Evolutionary conservation across 1,284 basidiomycete genomes (phyloP).

Genomic region (Pterula multifida): DNA sequence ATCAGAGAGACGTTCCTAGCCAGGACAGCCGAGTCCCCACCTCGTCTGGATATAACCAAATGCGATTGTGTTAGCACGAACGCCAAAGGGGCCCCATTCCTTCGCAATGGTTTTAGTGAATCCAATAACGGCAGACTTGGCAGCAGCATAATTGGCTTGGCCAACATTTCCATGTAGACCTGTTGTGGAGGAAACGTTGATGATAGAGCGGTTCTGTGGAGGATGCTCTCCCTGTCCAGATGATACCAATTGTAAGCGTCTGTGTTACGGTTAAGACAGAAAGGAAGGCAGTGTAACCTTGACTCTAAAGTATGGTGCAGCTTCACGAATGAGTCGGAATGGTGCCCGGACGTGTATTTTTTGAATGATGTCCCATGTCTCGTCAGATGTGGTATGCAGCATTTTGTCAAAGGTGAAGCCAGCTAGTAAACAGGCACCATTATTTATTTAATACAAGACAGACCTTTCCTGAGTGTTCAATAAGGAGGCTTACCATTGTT

Average conservation of each 20-base stretch:
- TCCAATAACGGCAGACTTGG: constrained; percentile 67
- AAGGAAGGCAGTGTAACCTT: constrained; percentile 35
- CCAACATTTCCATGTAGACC: constrained; percentile 79
- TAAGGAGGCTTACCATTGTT: constrained; percentile 56
- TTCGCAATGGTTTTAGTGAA: constrained; percentile 80
- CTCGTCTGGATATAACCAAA: constrained; percentile 48
- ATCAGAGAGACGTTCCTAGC: constrained; percentile 3
- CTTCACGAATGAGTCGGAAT: constrained; percentile 75
- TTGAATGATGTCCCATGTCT: constrained; percentile 71
- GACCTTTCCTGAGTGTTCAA: background rate
- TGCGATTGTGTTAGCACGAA: constrained; percentile 73
- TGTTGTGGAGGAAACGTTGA: constrained; percentile 67
- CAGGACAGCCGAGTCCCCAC: background rate
- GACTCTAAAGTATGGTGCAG: constrained; percentile 75
- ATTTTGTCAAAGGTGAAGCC: constrained; percentile 86
- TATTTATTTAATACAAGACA: background rate
- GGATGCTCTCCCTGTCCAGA: constrained; percentile 22
- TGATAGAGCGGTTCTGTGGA: constrained; percentile 62
- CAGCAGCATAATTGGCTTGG: constrained; percentile 75
- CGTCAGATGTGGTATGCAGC: constrained; percentile 80
- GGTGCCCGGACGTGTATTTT: constrained; percentile 78
- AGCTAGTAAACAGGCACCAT: constrained; percentile 24
- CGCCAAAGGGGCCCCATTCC: constrained; percentile 78
- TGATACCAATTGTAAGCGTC: background rate
- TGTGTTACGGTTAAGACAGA: background rate